Conservation (phyloP, 2,329 filamentous ascomycete genomes). For the Cryphonectria radicalis region DNA sequence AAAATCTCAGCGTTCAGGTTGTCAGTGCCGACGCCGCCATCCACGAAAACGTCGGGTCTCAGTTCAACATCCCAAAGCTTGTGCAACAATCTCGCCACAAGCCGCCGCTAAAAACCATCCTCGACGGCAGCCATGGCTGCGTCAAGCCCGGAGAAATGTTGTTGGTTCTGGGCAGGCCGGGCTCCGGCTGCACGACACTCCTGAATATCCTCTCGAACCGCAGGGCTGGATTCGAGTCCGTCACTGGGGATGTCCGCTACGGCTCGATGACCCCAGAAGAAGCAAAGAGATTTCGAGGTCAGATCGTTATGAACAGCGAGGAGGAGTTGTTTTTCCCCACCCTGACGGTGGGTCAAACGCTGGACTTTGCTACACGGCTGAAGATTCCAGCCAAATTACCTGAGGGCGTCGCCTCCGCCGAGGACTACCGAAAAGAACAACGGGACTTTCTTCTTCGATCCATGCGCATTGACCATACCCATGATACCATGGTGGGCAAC, state of each 20-base stretch:
- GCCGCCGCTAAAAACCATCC: slow-evolving; percentile 66
- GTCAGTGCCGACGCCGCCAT: slow-evolving; percentile 64
- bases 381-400: slow-evolving; percentile 44
- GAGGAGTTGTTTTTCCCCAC: slow-evolving; percentile 60
- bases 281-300: slow-evolving; percentile 37
- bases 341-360: slow-evolving; percentile 63
- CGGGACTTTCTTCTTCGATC: slow-evolving; percentile 61
- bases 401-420: slow-evolving; percentile 44
- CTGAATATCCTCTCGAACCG: slow-evolving; percentile 72
- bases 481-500: slow-evolving; percentile 75
- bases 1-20: slow-evolving; percentile 65
- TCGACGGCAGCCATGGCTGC: slow-evolving; percentile 68
- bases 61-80: slow-evolving; percentile 59
- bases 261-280: slow-evolving; percentile 53
- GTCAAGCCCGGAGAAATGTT: slow-evolving; percentile 76
- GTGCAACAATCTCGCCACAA: slow-evolving; percentile 57
- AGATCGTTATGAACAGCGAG: slow-evolving; percentile 59
- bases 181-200: slow-evolving; percentile 53
- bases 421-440: slow-evolving; percentile 41
- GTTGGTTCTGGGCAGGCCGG: slow-evolving; percentile 69
- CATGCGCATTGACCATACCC: slow-evolving; percentile 65
- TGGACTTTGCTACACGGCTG: slow-evolving; percentile 55
- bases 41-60: slow-evolving; percentile 67
- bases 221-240: slow-evolving; percentile 59
- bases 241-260: slow-evolving; percentile 63